These are phyloP conservation scores for Acarospora socialis DNA, from an alignment of 2,329 filamentous ascomycete genomes.

Conservation along the genomic window DNA sequence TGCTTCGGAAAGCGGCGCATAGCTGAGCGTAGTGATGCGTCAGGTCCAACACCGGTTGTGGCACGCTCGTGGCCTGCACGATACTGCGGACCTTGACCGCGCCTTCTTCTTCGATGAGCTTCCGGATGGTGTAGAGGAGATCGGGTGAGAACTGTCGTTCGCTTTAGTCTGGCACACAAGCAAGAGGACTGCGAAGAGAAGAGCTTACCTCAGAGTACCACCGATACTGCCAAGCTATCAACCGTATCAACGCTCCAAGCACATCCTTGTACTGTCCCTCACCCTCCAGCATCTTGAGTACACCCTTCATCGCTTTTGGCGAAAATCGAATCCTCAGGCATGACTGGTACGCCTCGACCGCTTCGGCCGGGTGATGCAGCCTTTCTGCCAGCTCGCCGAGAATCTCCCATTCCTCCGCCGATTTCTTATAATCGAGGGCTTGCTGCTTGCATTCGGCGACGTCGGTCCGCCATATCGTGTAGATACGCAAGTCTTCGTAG, in stretches of 20 bases:
- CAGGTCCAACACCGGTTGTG: constrained; percentile 81
- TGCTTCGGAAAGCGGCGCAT: constrained; percentile 90
- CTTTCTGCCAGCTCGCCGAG: constrained; percentile 84
- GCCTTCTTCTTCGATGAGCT: constrained; percentile 91
- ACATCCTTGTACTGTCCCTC: constrained; percentile 66
- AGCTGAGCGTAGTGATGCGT: constrained; percentile 93
- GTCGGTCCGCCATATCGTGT: constrained; percentile 98
- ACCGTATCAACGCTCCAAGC: constrained; percentile 69
- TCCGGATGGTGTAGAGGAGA: constrained; percentile 73
- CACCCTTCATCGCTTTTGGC: constrained; percentile 77
- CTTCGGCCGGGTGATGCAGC: constrained; percentile 82
- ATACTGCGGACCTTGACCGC: constrained; percentile 95
- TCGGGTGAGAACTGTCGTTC: constrained; percentile 68
- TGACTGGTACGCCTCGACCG: constrained; percentile 79
- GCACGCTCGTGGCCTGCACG: constrained; percentile 86
- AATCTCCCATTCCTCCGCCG: constrained; percentile 95
- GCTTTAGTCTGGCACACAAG: constrained; percentile 12
- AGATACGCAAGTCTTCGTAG: constrained; percentile 93
- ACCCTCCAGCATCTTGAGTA: constrained; percentile 66
- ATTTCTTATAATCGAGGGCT: constrained; percentile 91
- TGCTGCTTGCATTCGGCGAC: constrained; percentile 92
- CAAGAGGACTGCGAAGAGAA: background rate
- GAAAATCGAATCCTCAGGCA: constrained; percentile 83
- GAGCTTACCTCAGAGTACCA: constrained; percentile 82
- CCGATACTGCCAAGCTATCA: constrained; percentile 96